These are phyloP conservation scores for Camelina sativa DNA, from an alignment of 345 rosid species.

Conservation along the genomic window DNA sequence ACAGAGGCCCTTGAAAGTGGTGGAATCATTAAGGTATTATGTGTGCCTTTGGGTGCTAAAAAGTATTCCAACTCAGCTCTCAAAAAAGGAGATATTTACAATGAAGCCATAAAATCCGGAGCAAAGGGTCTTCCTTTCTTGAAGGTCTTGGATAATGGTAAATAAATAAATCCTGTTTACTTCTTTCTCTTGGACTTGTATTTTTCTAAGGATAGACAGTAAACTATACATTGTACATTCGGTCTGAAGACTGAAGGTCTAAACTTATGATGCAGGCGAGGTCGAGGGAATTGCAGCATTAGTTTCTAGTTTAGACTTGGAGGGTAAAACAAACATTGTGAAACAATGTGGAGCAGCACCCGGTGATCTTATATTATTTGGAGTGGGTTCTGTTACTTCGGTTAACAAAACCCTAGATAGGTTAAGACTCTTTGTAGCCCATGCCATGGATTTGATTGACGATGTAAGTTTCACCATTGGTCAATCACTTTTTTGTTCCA, in stretches of 20 bases:
- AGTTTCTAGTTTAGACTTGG: slow-evolving; percentile 69
- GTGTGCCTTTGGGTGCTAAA: slow-evolving; percentile 82
- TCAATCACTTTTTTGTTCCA: slow-evolving; percentile 1
- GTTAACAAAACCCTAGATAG: slow-evolving; percentile 84
- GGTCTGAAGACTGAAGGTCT: slow-evolving; percentile 29
- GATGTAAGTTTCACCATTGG: slow-evolving; percentile 54
- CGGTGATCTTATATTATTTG: slow-evolving; percentile 92
- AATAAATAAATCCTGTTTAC: slow-evolving; percentile 25
- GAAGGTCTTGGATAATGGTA: slow-evolving; percentile 91
- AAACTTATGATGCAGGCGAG: slow-evolving; percentile 42
- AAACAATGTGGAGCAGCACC: slow-evolving; percentile 71
- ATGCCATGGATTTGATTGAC: slow-evolving; percentile 78
- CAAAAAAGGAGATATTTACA: slow-evolving; percentile 88
- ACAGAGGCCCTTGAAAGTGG: slow-evolving; percentile 69
- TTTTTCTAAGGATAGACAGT: slow-evolving; percentile 2
- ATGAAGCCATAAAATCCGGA: slow-evolving; percentile 89
- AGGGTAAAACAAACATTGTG: slow-evolving; percentile 53
- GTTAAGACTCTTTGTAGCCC: slow-evolving; percentile 70
- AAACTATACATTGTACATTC: background rate
- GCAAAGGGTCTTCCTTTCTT: slow-evolving; percentile 96
- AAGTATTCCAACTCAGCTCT: slow-evolving; percentile 82
- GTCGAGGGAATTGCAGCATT: slow-evolving; percentile 85
- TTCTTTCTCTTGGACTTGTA: background rate
- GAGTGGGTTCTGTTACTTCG: slow-evolving; percentile 71
- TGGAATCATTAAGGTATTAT: slow-evolving; percentile 73